These are phyloP conservation scores for Xylaria sp. DNA, from an alignment of 2,329 filamentous ascomycete genomes.

Conservation along the genomic window DNA sequence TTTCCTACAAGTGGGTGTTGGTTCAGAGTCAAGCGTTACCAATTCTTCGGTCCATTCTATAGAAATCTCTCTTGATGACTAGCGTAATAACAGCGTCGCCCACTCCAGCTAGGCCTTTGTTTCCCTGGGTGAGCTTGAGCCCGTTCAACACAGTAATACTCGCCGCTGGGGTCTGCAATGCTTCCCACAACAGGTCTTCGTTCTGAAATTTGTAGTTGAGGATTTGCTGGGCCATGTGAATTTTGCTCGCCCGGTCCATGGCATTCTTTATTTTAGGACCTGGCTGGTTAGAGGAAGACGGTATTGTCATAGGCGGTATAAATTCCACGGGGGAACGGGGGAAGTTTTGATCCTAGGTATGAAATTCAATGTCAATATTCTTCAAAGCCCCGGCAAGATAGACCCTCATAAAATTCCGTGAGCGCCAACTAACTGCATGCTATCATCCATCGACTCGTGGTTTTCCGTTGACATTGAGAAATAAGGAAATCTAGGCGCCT, in stretches of 20 bases:
- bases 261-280: not conserved
- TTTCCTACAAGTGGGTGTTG: not conserved
- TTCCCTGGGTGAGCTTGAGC: constrained; percentile 20
- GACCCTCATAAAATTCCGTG: not conserved
- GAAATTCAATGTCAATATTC: not conserved
- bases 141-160: not conserved
- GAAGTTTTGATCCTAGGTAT: not conserved
- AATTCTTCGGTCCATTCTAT: constrained; percentile 4
- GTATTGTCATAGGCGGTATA: not conserved
- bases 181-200: constrained; percentile 33
- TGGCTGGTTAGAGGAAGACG: not conserved
- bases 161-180: constrained; percentile 27
- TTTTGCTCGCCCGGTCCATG: not conserved
- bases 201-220: constrained; percentile 29
- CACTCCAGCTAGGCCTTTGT: constrained; percentile 29
- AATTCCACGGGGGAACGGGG: not conserved
- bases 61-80: constrained; percentile 15
- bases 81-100: constrained; percentile 31
- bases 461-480: not conserved
- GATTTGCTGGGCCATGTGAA: constrained; percentile 21
- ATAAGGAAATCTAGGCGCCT: not conserved
- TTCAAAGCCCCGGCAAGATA: not conserved
- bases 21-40: constrained; percentile 17
- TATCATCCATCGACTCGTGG: too few species aligned
- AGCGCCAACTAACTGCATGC: not conserved